Evolutionary conservation across 306 rosid species (phyloP), one percentile per base, ranked within the genome.

Genomic region (Betula pendula): DNA sequence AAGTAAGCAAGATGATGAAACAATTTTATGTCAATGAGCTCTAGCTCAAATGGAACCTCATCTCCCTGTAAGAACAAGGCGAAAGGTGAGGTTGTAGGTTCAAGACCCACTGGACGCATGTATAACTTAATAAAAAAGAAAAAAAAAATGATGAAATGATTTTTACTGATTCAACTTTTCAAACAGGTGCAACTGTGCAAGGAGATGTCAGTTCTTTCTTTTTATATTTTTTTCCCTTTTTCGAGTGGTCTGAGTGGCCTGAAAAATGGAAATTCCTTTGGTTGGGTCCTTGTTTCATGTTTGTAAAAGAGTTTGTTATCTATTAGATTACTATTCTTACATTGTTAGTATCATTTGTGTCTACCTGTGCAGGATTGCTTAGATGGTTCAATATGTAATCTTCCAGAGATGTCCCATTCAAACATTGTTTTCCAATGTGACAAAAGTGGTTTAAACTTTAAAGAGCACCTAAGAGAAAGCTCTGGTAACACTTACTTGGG

Each of bases 401-500:
- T 51, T 20, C 65, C 48, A 59, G 77, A 67, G 82, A 67, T 65
- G 58, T 84, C 75, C 25, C 76, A 25, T 24, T 24, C 53, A 19
- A 24, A 68, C n/a, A 8, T 50, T 19, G 53, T 20, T 27, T 47
- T 68, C 60, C 73, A 75, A 47, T 31, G 50, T 80, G 70, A 74
- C 31, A 77, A 62, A 14, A 51, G 52, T 44, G 68, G 60, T 73
- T 8, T 35, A 9, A 77, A 68, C 17, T 44, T 33, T 24, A 75
- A 68, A 12, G 81, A 77, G 73, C 35, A 51, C 49, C 80, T 14
- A 31, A 74, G 78, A 55, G 77, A 74, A 77, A 51, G 71, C 72
- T 25, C 75, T 51, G 19, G 42, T 50, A 53, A 71, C 47, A 49
- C 56, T 11, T 60, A 24, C 35, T 72, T 74, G 63, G 73, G 76